Evolutionary conservation across 441 rosid genomes (phyloP), one percentile per base, ranked within the genome.

Genomic region (Aquilaria agallochum): DNA sequence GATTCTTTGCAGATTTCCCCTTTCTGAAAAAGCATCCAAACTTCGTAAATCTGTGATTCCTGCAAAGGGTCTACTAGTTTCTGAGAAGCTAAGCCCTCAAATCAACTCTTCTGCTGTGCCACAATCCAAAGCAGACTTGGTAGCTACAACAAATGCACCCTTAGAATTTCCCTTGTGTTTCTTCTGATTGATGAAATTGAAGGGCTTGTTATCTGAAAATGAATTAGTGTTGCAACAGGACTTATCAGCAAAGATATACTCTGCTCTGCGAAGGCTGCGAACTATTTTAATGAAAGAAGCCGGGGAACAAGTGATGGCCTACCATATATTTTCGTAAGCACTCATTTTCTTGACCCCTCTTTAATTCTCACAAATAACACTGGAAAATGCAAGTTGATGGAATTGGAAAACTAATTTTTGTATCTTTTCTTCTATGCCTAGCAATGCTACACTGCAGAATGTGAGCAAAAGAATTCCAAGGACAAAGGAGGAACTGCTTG

Each of bases 251-350:
- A 87, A 75, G 70, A 55, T 95, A 63, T 88, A 75, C 72, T 67
- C 80, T 60, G 83, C 96, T 61, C 60, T 95, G 80, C 78, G 96
- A 64, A 62, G 79, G 75, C 96, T 95, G 53, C 95, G 99, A 64
- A 82, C 89, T 56, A 58, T 50, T 72, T 89, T 95, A 66, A 80
- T 87, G 51, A 92, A 82, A 78, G 99, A 95, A 82, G 85, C 86
- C 67, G 88, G 87, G 58, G 96, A 86, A 2, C 84, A 86, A 15
- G 88, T 89, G 66, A 82, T 78, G 87, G 96, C 96, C 46, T 91
- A 95, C 78, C 99, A 95, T 74, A 91, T 95, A 81, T 95, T 95
- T 65, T 81, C 76, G 99, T 89, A 65, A 82, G 85, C 74, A 75
- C 33, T 47, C 47, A 31, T 33, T 49, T 53, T 57, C 65, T 49